phyloP scores from a whole-genome alignment of 106 monocot species.

The Phalaenopsis aphrodite region DNA sequence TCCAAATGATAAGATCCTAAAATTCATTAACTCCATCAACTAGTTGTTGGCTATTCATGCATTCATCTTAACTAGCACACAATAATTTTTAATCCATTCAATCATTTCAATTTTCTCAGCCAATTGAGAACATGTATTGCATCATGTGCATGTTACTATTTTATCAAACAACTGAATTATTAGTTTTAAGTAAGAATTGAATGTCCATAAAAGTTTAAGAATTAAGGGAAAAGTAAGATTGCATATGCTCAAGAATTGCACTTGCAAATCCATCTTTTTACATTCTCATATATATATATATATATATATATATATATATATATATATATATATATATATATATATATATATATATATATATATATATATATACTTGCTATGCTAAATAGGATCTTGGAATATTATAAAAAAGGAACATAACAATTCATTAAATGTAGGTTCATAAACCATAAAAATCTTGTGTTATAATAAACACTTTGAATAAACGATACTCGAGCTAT shows the following conservation, averaged over 20 bases:
- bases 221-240: not conserved
- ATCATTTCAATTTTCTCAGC: not conserved
- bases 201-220: not conserved
- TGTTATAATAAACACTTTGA: not conserved
- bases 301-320: too few species aligned
- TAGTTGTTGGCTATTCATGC: not conserved
- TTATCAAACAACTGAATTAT: not conserved
- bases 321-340: too few species aligned
- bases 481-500: not conserved
- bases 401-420: not conserved
- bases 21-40: not conserved
- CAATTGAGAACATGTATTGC: not conserved
- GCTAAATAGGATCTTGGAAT: not conserved
- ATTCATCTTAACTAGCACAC: not conserved
- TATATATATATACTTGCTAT: not conserved
- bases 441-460: not conserved
- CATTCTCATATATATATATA: not conserved
- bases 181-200: not conserved
- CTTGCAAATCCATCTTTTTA: not conserved
- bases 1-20: not conserved
- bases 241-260: not conserved
- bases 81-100: not conserved
- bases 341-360: too few species aligned
- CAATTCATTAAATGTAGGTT: not conserved
- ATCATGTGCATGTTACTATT: not conserved